These are phyloP conservation scores for Penicillium cinerascens DNA, from an alignment of 495 filamentous ascomycete genomes.

Conservation along the genomic window DNA sequence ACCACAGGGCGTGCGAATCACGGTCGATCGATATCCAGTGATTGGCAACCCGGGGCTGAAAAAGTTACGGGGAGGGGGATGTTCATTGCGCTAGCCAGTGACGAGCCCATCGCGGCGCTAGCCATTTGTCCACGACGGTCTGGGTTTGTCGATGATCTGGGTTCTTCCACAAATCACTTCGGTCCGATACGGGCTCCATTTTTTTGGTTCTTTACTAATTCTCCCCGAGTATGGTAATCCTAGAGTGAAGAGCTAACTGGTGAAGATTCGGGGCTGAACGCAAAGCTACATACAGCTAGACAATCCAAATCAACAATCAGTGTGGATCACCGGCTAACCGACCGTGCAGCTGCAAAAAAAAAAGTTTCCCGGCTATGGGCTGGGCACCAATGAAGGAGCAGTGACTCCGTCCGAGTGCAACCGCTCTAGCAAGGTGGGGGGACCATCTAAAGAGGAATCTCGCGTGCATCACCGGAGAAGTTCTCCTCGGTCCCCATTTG, in stretches of 20 bases:
- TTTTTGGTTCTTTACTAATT: not conserved
- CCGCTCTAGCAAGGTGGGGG: not conserved
- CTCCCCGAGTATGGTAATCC: not conserved
- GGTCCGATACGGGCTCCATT: not conserved
- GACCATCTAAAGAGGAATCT: constrained; percentile 5
- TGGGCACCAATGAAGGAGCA: constrained; percentile 23
- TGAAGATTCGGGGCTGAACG: not conserved
- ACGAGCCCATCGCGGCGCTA: constrained; percentile 5
- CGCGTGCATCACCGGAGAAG: constrained; percentile 22
- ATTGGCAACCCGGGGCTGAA: not conserved
- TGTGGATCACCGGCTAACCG: constrained; percentile 11
- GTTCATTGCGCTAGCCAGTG: constrained; percentile 5
- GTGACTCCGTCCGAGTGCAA: constrained; percentile 6
- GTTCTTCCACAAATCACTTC: constrained; percentile 12
- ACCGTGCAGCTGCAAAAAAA: constrained; percentile 9
- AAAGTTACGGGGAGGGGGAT: constrained; percentile 9
- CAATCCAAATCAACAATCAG: not conserved
- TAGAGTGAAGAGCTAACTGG: not conserved
- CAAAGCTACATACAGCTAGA: not conserved
- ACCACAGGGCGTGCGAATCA: constrained; percentile 19
- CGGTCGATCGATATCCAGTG: constrained; percentile 2
- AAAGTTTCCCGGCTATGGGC: constrained; percentile 10
- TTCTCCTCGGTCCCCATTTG: constrained; percentile 8
- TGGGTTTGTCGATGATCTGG: not conserved
- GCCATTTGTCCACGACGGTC: not conserved